Evolutionary conservation across 2,329 filamentous ascomycete species (phyloP).

Genomic region (Orbilia oligospora): DNA sequence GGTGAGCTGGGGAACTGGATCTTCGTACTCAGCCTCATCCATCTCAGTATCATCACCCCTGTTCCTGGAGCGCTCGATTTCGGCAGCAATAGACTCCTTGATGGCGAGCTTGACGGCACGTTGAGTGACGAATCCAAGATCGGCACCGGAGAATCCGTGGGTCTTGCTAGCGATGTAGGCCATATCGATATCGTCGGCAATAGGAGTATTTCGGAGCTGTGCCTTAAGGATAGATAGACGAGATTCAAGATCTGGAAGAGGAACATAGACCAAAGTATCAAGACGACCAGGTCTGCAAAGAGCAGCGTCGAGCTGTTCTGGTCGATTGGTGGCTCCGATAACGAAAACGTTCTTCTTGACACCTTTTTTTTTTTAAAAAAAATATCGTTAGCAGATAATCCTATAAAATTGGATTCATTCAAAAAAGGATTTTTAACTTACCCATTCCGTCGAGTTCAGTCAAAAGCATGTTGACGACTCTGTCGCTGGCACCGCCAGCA

Average conservation of each 20-base stretch:
- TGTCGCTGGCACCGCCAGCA: constrained; percentile 97
- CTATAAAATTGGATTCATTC: constrained; percentile 21
- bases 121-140: constrained; percentile 99
- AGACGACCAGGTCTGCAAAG: constrained; percentile 98
- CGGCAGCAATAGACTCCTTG: constrained; percentile 90
- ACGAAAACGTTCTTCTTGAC: constrained; percentile 99
- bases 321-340: constrained; percentile 98
- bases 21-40: constrained; percentile 83
- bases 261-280: constrained; percentile 98
- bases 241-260: constrained; percentile 90
- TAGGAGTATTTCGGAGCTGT: constrained; percentile 97
- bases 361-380: constrained; percentile 51
- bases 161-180: constrained; percentile 95
- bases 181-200: constrained; percentile 87
- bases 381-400: constrained; percentile 67
- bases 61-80: constrained; percentile 91
- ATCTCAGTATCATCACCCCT: constrained; percentile 77
- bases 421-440: constrained; percentile 69
- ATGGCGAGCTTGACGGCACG: constrained; percentile 99
- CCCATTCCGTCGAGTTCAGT: constrained; percentile 72
- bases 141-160: constrained; percentile 98
- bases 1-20: constrained; percentile 95
- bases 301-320: constrained; percentile 97
- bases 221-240: constrained; percentile 92
- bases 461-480: constrained; percentile 99